Conservation (phyloP, 148 eudicot genomes). For the Silene conica region DNA sequence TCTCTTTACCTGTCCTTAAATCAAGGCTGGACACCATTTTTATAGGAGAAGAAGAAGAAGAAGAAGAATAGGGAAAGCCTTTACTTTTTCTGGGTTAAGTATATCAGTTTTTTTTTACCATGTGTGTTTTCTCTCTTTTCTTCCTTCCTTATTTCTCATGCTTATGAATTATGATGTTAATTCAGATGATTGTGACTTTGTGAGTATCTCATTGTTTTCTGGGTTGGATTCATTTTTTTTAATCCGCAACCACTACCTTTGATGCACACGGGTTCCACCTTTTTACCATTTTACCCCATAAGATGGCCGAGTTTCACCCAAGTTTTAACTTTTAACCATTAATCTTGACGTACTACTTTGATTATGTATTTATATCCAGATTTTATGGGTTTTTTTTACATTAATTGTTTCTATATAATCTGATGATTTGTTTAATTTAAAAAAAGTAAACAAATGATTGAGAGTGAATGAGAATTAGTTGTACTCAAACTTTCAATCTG, state of each 20-base stretch:
- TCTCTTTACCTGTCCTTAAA: conserved; percentile 36
- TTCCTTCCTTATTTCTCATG: conserved; percentile 9
- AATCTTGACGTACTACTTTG: background rate
- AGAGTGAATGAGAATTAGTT: no score
- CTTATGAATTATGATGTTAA: conserved; percentile 13
- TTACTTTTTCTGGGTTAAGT: conserved; percentile 25
- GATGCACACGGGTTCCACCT: no score
- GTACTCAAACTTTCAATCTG: background rate
- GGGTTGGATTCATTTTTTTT: background rate
- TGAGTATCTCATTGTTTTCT: conserved; percentile 2
- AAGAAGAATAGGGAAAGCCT: conserved; percentile 22
- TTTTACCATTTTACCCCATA: no score
- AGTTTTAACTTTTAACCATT: no score
- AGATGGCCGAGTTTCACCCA: no score
- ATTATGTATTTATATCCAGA: background rate
- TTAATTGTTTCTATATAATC: no score
- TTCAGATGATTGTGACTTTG: conserved; percentile 2
- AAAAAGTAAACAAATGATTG: no score
- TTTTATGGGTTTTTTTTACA: background rate
- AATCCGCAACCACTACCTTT: no score
- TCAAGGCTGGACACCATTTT: conserved; percentile 25
- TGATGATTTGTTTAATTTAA: no score
- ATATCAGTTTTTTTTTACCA: conserved; percentile 31
- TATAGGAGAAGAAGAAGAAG: conserved; percentile 22
- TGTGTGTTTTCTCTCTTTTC: conserved; percentile 23